A percentile compares a stretch with the other conserved stretches of the same genome.
Evolutionary conservation across 2,329 filamentous ascomycete species (phyloP).

Genomic region (Apiospora sp.): DNA sequence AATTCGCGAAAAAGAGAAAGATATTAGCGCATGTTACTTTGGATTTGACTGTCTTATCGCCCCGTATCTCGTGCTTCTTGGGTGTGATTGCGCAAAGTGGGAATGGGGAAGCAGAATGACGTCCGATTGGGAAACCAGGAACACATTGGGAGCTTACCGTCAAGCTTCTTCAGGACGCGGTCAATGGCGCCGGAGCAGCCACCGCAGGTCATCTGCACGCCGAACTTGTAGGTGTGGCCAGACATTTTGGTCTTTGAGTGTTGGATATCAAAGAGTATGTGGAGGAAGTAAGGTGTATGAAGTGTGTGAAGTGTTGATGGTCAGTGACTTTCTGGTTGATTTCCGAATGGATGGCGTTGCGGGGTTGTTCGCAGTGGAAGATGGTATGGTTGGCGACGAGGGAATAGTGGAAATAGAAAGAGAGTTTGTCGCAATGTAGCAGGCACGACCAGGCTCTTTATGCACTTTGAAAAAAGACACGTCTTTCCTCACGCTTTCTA

Average conservation of each 20-base stretch:
- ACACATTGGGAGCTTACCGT: slow-evolving; percentile 68
- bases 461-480: slow-evolving; percentile 9
- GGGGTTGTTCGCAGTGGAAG: background rate
- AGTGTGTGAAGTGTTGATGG: background rate
- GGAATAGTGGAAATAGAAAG: background rate
- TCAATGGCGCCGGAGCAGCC: slow-evolving; percentile 96
- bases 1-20: background rate
- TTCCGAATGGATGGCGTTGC: background rate
- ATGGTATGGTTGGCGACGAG: slow-evolving; percentile 3
- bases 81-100: background rate
- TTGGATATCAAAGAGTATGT: slow-evolving; percentile 7
- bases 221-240: slow-evolving; percentile 93
- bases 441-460: background rate
- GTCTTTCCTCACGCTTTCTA: background rate
- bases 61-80: background rate
- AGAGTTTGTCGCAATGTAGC: background rate
- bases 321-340: slow-evolving; percentile 8
- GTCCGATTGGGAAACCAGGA: slow-evolving; percentile 19
- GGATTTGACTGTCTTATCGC: background rate
- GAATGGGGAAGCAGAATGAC: slow-evolving; percentile 13
- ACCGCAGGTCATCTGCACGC: slow-evolving; percentile 91
- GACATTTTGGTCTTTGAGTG: slow-evolving; percentile 61
- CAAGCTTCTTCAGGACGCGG: slow-evolving; percentile 89
- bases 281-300: background rate
- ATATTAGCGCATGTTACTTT: background rate